A percentile compares a stretch with the other conserved stretches of the same genome.
Evolutionary conservation across 1,139 yeast species (phyloP).

Genomic region (Pichia sp.): DNA sequence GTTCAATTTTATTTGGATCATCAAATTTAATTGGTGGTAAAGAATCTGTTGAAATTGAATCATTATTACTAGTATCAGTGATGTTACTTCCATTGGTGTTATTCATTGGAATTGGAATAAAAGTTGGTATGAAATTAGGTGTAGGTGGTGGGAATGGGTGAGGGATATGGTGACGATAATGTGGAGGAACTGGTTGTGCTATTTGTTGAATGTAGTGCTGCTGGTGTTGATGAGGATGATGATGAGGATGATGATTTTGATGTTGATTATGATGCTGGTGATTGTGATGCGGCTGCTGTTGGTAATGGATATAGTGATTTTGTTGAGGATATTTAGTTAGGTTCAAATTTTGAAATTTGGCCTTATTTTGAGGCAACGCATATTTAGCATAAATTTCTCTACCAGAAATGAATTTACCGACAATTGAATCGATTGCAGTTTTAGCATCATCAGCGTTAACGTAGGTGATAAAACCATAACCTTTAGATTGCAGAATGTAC

Average conservation of each 20-base stretch:
- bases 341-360: constrained; percentile 2
- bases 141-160: background rate
- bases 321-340: background rate
- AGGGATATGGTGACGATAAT: no score
- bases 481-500: constrained; percentile 21
- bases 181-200: no score
- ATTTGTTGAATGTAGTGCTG: no score
- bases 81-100: background rate
- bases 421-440: constrained; percentile 38
- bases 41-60: background rate
- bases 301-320: constrained; percentile 1
- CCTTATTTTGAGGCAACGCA: constrained; percentile 38
- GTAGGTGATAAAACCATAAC: constrained; percentile 25
- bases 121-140: background rate
- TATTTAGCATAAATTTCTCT: constrained; percentile 43
- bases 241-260: background rate
- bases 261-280: background rate
- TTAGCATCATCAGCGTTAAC: constrained; percentile 29
- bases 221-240: background rate
- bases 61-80: background rate
- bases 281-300: background rate
- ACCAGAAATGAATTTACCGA: constrained; percentile 40
- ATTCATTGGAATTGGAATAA: background rate
- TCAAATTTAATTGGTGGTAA: constrained; percentile 2
- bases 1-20: constrained; percentile 7